phyloP scores from a whole-genome alignment of 768 basidiomycete species.

The Austroboletus festivus region DNA sequence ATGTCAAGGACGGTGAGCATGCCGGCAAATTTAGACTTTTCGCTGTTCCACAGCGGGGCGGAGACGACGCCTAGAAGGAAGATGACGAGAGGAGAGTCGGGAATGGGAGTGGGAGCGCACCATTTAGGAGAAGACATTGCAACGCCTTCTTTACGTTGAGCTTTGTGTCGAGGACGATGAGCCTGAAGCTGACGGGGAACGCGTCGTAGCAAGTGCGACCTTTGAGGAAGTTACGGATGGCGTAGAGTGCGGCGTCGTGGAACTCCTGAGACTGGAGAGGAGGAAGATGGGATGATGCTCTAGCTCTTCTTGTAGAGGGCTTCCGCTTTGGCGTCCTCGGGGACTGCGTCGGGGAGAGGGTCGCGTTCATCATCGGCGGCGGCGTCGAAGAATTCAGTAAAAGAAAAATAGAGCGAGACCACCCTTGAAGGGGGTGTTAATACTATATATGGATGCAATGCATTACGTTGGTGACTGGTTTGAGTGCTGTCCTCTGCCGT shows the following conservation, averaged over 20 bases:
- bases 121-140: conserved; percentile 81
- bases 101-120: conserved; percentile 32
- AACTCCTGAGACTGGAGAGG: conserved; percentile 50
- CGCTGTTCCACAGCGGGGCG: conserved; percentile 97
- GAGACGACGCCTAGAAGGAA: conserved; percentile 81
- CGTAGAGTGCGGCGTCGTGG: conserved; percentile 65
- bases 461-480: conserved; percentile 17
- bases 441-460: conserved; percentile 11
- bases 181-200: conserved; percentile 92
- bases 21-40: conserved; percentile 87
- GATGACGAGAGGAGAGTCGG: background rate
- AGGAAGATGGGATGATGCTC: conserved; percentile 59
- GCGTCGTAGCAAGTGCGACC: conserved; percentile 91
- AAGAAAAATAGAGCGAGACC: conserved; percentile 2
- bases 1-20: conserved; percentile 99
- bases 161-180: conserved; percentile 95
- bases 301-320: conserved; percentile 51
- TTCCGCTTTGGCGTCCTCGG: conserved; percentile 51
- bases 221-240: conserved; percentile 80
- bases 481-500: background rate
- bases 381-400: background rate
- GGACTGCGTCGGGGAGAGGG: conserved; percentile 49
- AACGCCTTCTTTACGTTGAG: conserved; percentile 95
- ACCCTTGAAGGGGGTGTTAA: conserved; percentile 15
- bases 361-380: conserved; percentile 39